These are phyloP conservation scores for Hydrangea macrophylla DNA, from an alignment of 148 eudicot genomes.

Conservation along the genomic window DNA sequence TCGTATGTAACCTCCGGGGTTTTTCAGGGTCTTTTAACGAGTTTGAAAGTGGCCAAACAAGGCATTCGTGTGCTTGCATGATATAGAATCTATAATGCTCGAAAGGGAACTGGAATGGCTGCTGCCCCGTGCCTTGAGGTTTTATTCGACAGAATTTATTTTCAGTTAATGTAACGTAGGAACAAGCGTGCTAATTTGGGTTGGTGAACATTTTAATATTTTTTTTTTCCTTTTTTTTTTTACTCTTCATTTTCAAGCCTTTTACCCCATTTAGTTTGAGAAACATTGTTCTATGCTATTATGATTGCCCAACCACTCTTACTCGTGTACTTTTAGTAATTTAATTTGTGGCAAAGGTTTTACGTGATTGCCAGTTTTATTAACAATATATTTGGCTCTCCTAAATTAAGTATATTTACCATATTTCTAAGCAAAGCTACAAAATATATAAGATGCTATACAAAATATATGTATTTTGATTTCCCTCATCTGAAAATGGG, in stretches of 20 bases:
- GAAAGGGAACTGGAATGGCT: conserved; percentile 21
- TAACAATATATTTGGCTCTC: too few relatives aligned
- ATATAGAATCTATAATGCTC: neutral
- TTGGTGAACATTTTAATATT: neutral
- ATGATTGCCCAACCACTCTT: neutral
- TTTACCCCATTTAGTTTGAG: neutral
- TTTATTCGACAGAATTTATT: conserved; percentile 33
- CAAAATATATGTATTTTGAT: too few relatives aligned
- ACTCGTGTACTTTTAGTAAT: neutral
- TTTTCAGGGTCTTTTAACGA: conserved; percentile 52
- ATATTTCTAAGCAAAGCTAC: too few relatives aligned
- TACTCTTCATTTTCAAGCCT: too few relatives aligned
- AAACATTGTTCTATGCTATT: neutral
- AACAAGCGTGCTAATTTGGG: conserved; percentile 46
- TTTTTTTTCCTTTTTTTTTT: neutral
- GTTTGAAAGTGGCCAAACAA: conserved; percentile 37
- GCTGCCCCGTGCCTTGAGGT: conserved; percentile 55
- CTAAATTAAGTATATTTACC: neutral
- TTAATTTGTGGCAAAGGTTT: neutral
- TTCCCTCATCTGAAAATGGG: too few relatives aligned
- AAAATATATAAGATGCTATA: too few relatives aligned
- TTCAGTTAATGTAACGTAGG: conserved; percentile 58
- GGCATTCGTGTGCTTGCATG: conserved; percentile 16
- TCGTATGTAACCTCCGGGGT: conserved; percentile 26
- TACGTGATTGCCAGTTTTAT: neutral